Conservation (phyloP, 2,329 filamentous ascomycete genomes). For the Phoma herbarum region DNA sequence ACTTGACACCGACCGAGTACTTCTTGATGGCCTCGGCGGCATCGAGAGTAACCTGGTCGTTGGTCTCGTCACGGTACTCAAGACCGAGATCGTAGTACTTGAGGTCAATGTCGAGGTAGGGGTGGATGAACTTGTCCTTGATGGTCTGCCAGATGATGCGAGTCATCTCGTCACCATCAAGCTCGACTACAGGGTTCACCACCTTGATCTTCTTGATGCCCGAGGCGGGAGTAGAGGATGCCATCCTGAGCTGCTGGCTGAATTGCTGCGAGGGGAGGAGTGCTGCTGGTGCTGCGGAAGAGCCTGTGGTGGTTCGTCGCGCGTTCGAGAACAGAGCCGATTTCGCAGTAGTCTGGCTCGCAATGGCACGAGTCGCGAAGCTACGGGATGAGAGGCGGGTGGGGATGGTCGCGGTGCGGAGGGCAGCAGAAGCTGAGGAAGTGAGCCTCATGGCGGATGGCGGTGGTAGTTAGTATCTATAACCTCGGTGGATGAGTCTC, state of each 20-base stretch:
- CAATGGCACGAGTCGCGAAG: conserved; percentile 45
- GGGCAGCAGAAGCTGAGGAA: conserved; percentile 38
- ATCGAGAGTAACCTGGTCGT: conserved; percentile 94
- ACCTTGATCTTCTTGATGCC: conserved; percentile 99
- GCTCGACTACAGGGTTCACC: conserved; percentile 97
- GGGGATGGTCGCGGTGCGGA: conserved; percentile 34
- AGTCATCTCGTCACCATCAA: conserved; percentile 96
- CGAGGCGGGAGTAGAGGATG: conserved; percentile 47
- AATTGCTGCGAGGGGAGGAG: conserved; percentile 9
- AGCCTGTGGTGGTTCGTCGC: conserved; percentile 27
- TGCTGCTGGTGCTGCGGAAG: conserved; percentile 19
- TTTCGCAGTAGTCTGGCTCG: conserved; percentile 35
- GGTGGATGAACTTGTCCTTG: conserved; percentile 98
- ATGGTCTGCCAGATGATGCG: conserved; percentile 99
- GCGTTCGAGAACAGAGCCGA: conserved; percentile 33
- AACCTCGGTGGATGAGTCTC: conserved; percentile 38
- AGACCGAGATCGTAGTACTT: conserved; percentile 98
- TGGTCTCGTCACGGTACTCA: conserved; percentile 93
- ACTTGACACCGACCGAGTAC: conserved; percentile 98
- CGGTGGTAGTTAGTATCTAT: conserved; percentile 26
- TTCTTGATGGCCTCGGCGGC: conserved; percentile 98
- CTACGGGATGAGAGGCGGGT: conserved; percentile 33
- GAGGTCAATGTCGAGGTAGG: conserved; percentile 95
- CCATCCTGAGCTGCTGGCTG: conserved; percentile 43
- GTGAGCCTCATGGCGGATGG: conserved; percentile 42